These are phyloP conservation scores for Beauveria caledonica DNA, from an alignment of 2,329 filamentous ascomycete genomes.

Conservation along the genomic window DNA sequence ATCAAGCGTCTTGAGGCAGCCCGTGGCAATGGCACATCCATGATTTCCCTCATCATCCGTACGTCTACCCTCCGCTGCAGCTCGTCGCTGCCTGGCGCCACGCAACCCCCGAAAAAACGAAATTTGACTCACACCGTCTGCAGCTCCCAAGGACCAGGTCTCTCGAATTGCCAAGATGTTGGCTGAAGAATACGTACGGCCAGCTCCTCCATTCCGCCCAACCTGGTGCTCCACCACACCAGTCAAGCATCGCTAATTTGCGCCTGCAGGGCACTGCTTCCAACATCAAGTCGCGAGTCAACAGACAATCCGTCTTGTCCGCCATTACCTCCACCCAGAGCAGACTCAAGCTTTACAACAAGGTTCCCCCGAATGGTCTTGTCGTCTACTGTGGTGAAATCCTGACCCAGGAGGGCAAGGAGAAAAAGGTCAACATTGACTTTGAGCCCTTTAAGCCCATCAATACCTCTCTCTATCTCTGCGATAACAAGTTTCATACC, in stretches of 20 bases:
- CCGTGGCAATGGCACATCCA: constrained; percentile 95
- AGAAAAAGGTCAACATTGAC: constrained; percentile 99
- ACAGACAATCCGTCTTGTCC: constrained; percentile 93
- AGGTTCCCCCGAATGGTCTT: constrained; percentile 93
- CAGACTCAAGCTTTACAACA: constrained; percentile 97
- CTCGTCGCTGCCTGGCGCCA: background rate
- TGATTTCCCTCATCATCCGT: constrained; percentile 99
- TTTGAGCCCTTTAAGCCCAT: constrained; percentile 99
- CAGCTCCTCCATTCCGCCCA: background rate
- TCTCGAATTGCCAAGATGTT: constrained; percentile 98
- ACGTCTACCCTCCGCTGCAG: constrained; percentile 31
- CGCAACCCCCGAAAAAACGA: background rate
- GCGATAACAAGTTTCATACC: constrained; percentile 99
- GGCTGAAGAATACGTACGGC: constrained; percentile 95
- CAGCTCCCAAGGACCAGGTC: constrained; percentile 95
- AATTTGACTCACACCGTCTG: constrained; percentile 1
- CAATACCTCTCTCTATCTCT: constrained; percentile 98
- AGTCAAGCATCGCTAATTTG: constrained; percentile 7
- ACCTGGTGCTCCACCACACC: background rate
- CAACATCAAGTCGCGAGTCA: constrained; percentile 99
- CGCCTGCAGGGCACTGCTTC: constrained; percentile 78
- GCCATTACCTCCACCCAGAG: constrained; percentile 99
- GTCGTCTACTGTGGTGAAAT: constrained; percentile 99
- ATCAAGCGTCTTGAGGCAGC: constrained; percentile 98
- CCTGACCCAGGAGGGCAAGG: constrained; percentile 95